A percentile compares a stretch with the other conserved stretches of the same genome.
These are phyloP conservation scores for Cutaneotrichosporon arboriforme DNA, from an alignment of 1,284 basidiomycete species.

Conservation along the genomic window DNA sequence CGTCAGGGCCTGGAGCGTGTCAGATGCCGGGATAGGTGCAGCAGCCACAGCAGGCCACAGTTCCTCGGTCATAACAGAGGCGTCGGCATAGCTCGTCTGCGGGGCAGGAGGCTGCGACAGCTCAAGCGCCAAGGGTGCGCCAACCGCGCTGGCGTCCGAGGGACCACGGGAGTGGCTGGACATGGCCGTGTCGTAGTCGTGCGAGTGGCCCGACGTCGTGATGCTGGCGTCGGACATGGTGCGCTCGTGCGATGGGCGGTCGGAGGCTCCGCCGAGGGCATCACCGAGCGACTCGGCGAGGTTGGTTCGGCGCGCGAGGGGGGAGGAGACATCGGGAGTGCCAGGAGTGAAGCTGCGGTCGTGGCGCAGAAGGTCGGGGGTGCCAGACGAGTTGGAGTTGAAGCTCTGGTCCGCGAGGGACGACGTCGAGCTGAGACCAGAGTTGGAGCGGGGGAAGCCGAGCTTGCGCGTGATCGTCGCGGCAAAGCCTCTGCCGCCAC, in stretches of 20 bases:
- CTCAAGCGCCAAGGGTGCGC: conserved; percentile 35
- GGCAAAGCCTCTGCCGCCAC: conserved; percentile 28
- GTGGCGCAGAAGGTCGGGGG: conserved; percentile 39
- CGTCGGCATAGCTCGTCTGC: conserved; percentile 25
- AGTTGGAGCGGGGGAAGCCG: conserved; percentile 32
- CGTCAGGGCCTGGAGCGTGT: conserved; percentile 4
- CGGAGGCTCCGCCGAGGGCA: conserved; percentile 9
- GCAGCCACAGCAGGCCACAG: conserved; percentile 22
- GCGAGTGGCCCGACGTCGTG: not conserved
- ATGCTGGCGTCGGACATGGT: conserved; percentile 2
- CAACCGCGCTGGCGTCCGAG: conserved; percentile 2
- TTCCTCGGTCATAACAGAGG: conserved; percentile 33
- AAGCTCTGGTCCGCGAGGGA: conserved; percentile 34
- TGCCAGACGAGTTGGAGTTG: conserved; percentile 36
- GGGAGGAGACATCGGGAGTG: conserved; percentile 9
- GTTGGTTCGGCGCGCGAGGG: conserved; percentile 10
- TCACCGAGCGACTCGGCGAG: conserved; percentile 18
- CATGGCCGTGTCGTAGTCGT: conserved; percentile 5
- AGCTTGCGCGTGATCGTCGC: conserved; percentile 37
- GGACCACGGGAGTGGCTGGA: conserved; percentile 4
- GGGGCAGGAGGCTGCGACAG: conserved; percentile 28
- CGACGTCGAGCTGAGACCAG: conserved; percentile 18
- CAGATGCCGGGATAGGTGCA: conserved; percentile 7
- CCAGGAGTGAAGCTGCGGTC: conserved; percentile 19
- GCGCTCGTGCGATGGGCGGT: conserved; percentile 3